Evolutionary conservation across 164 flowering plant genomes (phyloP).

Genomic region (Santalum album): DNA sequence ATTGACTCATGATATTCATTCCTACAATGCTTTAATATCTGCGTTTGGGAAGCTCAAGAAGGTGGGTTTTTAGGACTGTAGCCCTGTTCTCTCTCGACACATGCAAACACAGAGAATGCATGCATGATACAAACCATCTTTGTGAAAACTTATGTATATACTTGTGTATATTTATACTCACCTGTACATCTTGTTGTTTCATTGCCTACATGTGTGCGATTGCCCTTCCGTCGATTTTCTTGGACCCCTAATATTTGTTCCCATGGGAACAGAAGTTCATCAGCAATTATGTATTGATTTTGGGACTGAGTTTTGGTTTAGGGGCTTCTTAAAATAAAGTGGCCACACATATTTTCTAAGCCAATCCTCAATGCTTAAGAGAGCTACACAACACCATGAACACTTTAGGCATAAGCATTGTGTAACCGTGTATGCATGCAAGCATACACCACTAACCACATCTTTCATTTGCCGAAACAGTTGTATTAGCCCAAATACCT

Average conservation of each 20-base stretch:
- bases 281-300: not conserved
- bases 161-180: no score
- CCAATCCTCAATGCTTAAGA: not conserved
- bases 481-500: not conserved
- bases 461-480: conserved; percentile 2
- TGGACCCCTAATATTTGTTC: no score
- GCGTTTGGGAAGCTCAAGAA: conserved; percentile 89
- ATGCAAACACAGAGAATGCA: no score
- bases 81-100: no score
- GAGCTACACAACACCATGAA: not conserved
- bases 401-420: not conserved
- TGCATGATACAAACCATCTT: no score
- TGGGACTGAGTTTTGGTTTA: not conserved
- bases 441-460: not conserved
- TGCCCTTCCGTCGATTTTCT: no score
- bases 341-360: not conserved
- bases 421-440: not conserved
- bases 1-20: conserved; percentile 73
- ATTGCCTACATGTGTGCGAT: no score
- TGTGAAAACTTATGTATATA: no score
- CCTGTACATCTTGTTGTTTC: no score
- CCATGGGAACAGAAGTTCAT: no score
- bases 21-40: conserved; percentile 81
- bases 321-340: not conserved
- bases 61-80: conserved; percentile 36